A percentile compares a stretch with the other conserved stretches of the same genome.
These are phyloP conservation scores for Auriculariales sp. DNA, from an alignment of 768 basidiomycete genomes.

Conservation along the genomic window DNA sequence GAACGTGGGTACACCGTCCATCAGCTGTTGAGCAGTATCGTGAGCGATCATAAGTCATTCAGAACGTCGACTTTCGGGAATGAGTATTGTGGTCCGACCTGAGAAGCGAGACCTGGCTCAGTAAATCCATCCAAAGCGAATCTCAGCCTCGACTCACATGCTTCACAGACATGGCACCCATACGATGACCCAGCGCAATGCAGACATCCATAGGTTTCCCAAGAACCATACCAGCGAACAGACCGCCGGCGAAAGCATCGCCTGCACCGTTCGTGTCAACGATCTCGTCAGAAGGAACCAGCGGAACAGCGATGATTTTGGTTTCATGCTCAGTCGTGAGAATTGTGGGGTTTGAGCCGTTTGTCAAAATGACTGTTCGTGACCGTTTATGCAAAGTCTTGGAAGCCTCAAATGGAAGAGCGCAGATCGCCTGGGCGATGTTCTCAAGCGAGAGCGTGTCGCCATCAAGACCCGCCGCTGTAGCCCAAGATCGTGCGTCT, in stretches of 20 bases:
- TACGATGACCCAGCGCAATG: constrained; percentile 73
- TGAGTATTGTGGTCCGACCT: constrained; percentile 14
- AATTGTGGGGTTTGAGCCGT: no score
- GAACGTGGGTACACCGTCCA: no score
- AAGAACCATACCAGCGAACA: constrained; percentile 70
- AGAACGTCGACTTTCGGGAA: constrained; percentile 11
- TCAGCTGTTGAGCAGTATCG: no score
- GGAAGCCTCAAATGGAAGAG: no score
- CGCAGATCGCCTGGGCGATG: no score
- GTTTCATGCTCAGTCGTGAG: no score
- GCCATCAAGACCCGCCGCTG: constrained; percentile 56
- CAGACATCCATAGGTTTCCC: constrained; percentile 68
- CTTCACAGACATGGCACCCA: constrained; percentile 76
- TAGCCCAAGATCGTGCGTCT: constrained; percentile 81
- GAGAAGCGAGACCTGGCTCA: neutral
- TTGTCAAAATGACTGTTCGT: no score
- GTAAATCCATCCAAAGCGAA: neutral
- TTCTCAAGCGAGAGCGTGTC: no score
- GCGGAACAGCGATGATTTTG: constrained; percentile 18
- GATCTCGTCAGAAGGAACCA: constrained; percentile 38
- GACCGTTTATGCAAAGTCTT: no score
- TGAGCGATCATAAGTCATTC: no score
- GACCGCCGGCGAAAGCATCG: constrained; percentile 93
- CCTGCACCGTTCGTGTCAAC: constrained; percentile 98
- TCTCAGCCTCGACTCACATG: constrained; percentile 28